Conservation (phyloP, 805 yeast genomes). For the Saturnispora sekii region DNA sequence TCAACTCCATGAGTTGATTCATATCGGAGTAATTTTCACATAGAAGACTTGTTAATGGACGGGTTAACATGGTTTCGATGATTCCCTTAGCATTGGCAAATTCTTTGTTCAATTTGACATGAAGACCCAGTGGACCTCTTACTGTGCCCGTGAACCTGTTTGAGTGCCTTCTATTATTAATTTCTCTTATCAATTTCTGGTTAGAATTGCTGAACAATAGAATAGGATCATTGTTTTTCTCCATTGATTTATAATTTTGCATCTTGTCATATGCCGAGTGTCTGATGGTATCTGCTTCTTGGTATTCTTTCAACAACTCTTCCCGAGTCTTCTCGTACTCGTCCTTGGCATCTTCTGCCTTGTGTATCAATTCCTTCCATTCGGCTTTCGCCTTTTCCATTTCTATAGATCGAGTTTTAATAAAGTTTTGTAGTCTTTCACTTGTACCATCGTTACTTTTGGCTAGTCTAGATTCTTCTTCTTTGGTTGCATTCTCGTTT, state of each 20-base stretch:
- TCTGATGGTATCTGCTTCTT: background rate
- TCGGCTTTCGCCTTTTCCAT: constrained; percentile 8
- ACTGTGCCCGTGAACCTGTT: constrained; percentile 41
- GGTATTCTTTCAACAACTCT: background rate
- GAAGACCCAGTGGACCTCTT: constrained; percentile 72
- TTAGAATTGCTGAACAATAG: constrained; percentile 45
- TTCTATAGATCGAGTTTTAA: constrained; percentile 14
- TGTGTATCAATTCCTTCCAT: constrained; percentile 10
- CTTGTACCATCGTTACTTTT: constrained; percentile 31
- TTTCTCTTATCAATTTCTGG: constrained; percentile 32
- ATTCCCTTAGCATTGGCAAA: constrained; percentile 48
- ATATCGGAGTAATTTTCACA: constrained; percentile 40
- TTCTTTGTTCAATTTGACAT: constrained; percentile 45
- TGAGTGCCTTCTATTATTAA: constrained; percentile 18
- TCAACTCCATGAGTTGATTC: constrained; percentile 1
- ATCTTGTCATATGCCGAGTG: constrained; percentile 5
- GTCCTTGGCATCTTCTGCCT: constrained; percentile 9
- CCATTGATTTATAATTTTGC: constrained; percentile 3
- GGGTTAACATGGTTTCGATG: constrained; percentile 45
- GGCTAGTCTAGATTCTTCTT: constrained; percentile 12
- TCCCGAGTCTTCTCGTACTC: constrained; percentile 19
- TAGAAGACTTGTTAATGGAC: constrained; percentile 50
- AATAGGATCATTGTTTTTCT: constrained; percentile 16
- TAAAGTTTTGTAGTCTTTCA: constrained; percentile 21
- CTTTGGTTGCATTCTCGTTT: constrained; percentile 2